These are phyloP conservation scores for Podaxis carcinomalis DNA, from an alignment of 768 basidiomycete species.

Conservation along the genomic window DNA sequence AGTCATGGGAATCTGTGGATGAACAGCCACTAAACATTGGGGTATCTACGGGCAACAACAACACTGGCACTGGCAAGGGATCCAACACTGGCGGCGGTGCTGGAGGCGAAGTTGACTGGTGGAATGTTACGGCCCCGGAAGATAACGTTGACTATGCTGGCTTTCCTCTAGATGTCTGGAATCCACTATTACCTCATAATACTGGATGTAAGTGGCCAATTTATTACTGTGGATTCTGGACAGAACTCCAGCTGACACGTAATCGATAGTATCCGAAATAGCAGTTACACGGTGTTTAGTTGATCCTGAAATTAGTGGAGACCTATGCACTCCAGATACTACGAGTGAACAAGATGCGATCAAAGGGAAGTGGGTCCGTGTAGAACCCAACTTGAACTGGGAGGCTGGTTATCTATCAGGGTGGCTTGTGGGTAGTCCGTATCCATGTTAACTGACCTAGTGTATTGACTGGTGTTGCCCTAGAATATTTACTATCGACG, in stretches of 20 bases:
- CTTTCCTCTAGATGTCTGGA: constrained; percentile 78
- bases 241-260: constrained; percentile 6
- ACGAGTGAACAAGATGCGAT: constrained; percentile 71
- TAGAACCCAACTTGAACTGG: constrained; percentile 75
- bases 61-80: not conserved
- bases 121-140: constrained; percentile 49
- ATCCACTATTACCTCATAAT: constrained; percentile 68
- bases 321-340: constrained; percentile 65
- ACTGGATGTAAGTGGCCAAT: constrained; percentile 58
- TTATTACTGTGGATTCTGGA: not conserved
- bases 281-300: constrained; percentile 64
- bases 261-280: constrained; percentile 71
- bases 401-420: constrained; percentile 50
- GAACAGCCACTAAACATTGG: constrained; percentile 6
- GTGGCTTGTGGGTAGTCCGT: constrained; percentile 47
- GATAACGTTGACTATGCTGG: constrained; percentile 54
- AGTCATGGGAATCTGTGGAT: constrained; percentile 71
- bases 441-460: not conserved
- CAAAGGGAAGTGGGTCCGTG: constrained; percentile 86
- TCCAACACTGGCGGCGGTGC: constrained; percentile 9
- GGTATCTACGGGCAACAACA: constrained; percentile 2
- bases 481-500: constrained; percentile 79
- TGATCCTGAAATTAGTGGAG: constrained; percentile 49
- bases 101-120: constrained; percentile 54
- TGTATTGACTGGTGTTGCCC: not conserved